Evolutionary conservation across 2,329 filamentous ascomycete species (phyloP).

Genomic region (Fusarium gaditjirri): DNA sequence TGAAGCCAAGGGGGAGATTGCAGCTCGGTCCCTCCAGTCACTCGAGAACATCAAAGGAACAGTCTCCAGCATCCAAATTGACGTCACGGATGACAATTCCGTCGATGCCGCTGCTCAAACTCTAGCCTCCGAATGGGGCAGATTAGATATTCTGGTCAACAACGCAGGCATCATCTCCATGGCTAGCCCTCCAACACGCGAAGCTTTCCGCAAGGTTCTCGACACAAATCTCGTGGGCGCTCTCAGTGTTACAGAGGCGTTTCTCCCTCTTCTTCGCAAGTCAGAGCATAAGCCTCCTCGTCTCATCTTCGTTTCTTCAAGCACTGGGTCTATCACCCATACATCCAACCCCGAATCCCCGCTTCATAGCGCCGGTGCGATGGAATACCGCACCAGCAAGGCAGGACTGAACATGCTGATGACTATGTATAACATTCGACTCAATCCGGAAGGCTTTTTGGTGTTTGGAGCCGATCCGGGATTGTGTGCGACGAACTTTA

Average conservation of each 20-base stretch:
- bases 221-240: slow-evolving; percentile 17
- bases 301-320: slow-evolving; percentile 14
- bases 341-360: background rate
- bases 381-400: slow-evolving; percentile 10
- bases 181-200: background rate
- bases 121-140: slow-evolving; percentile 6
- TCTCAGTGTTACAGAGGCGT: background rate
- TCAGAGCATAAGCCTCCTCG: slow-evolving; percentile 4
- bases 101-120: slow-evolving; percentile 5
- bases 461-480: slow-evolving; percentile 7
- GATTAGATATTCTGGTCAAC: slow-evolving; percentile 14
- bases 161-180: slow-evolving; percentile 5
- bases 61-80: slow-evolving; percentile 2
- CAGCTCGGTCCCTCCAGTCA: background rate
- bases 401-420: slow-evolving; percentile 24
- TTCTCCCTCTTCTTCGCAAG: slow-evolving; percentile 1
- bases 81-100: slow-evolving; percentile 1
- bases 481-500: slow-evolving; percentile 15
- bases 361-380: background rate
- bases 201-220: background rate
- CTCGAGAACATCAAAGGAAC: slow-evolving; percentile 11
- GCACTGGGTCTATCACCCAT: slow-evolving; percentile 4
- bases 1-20: slow-evolving; percentile 6
- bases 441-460: background rate
- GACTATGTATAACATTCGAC: background rate